Evolutionary conservation across 1,139 yeast genomes (phyloP), one percentile per base, ranked within the genome.

Genomic region (Zygosaccharomyces sapae): DNA sequence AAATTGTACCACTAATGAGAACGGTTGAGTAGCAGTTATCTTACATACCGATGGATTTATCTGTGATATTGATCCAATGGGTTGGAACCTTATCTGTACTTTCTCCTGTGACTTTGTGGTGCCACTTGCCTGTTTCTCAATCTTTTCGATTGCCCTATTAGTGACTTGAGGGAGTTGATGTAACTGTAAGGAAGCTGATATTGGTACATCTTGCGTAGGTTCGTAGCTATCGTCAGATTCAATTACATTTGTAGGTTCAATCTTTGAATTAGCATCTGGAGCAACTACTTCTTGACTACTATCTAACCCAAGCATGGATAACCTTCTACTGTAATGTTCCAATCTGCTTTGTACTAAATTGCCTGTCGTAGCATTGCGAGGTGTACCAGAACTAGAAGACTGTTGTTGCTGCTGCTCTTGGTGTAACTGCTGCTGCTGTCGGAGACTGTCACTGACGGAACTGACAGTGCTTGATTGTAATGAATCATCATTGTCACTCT

Each of bases 41-140:
- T 55, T 56, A 43, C 60, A 63, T 1, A 56, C 55, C 9, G 60
- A 47, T 0, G 67, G 67, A 3, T 33, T 49, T 5, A 65, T 47
- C 10, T 55, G 52, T 2, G 57, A 48, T 1, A 63, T 51, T 6
- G 66, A 57, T 0, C 68, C 69, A 33, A 65, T 65, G 5, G 68
- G 59, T 25, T 59, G 63, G 41, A 65, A 62, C 40, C 54, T 57
- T 8, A 64, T 57, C 22, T 55, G 57, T 3, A 63, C 45, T 42
- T 62, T 62, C 12, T 43, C 39, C 16, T 44, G 45, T 22, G 33
- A 37, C 3, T 39, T 37, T 13, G 34, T 36, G 5, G 44, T 39
- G 34, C 25, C 33, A 9, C 25, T 30, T 16, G 33, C 33, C 10
- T 45, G 41, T 34, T 37, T 24, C 31, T 43, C 45, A 20, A 39